These are phyloP conservation scores for Furculomyces boomerangus DNA, from an alignment of 371 early-diverging fungal genomes.

Conservation along the genomic window DNA sequence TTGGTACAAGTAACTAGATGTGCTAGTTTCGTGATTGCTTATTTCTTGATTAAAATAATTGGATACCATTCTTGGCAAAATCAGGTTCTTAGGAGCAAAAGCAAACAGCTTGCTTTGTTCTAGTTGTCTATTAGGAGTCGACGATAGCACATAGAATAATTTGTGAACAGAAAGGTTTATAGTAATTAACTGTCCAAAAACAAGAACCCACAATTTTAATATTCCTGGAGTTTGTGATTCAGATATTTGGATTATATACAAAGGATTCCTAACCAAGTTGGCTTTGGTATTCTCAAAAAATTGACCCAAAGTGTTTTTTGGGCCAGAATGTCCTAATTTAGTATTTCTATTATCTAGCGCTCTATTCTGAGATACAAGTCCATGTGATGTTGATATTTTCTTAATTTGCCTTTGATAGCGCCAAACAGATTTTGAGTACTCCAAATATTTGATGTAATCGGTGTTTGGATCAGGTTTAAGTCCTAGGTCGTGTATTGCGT, in stretches of 20 bases:
- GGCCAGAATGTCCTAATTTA: too few relatives aligned
- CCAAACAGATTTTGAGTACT: neutral
- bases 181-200: constrained; percentile 43
- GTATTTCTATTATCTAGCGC: too few relatives aligned
- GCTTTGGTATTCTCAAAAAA: constrained; percentile 13
- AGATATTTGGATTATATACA: constrained; percentile 74
- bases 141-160: constrained; percentile 65
- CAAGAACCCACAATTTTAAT: constrained; percentile 63
- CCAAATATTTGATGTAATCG: neutral
- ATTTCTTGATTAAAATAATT: neutral
- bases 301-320: too few relatives aligned
- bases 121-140: constrained; percentile 30
- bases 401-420: neutral
- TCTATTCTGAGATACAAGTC: too few relatives aligned
- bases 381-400: too few relatives aligned
- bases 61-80: neutral
- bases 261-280: constrained; percentile 25
- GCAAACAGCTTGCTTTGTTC: constrained; percentile 13
- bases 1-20: constrained; percentile 44
- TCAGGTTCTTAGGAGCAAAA: constrained; percentile 2
- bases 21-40: too few relatives aligned
- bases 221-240: constrained; percentile 60
- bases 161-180: constrained; percentile 65
- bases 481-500: neutral
- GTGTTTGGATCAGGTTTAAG: neutral